Base-by-base conservation (phyloP, 1,284 basidiomycete species). In the Tremellales sp. region DNA sequence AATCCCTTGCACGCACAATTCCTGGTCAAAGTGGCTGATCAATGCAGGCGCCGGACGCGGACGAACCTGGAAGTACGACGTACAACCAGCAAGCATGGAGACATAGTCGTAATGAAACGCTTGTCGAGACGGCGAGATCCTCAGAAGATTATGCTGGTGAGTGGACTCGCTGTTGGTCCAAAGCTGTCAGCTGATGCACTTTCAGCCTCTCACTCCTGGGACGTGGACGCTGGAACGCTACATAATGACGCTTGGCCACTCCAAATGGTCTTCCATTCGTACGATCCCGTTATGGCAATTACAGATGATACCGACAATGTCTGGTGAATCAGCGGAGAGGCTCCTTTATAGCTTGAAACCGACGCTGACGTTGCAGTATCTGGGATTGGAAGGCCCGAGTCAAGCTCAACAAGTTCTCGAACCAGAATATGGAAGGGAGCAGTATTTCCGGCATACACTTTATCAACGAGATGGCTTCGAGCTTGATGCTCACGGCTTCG, bases 71-170 rank as follows among this genome's bases (percentile, higher is more conserved):
- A 3, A 93, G 89, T 55, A 77, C 87, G 41, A 84, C 87, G 62
- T 97, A 94, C 68, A 97, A 97, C 65, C 88, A 94, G 62, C 91
- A 97, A 67, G 84, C 93, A 2, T 98, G 94, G 94, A 80, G 93
- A 58, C 86, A 94, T 63, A 81, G 87, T 58, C 83, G 92, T 48
- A 97, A 97, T 65, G 92, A 96, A 62, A 80, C 83, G 46, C 81
- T 93, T 46, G 78, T 80, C n/a, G 85, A 90, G 65, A 87, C 86
- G 1, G 65, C 57, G 24, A 52, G 66, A 15, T 46, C 60, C 1
- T 60, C 91, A 60, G 83, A 83, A 22, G 76, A 82, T 26, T 73
- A 81, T 43, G 88, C 91, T 2, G 81, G 89, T 85, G 61, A 70
- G 81, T 79, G 11, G 5, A n/a, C 26, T 4, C 26, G 17, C 11